Base-by-base conservation (phyloP, 2,329 filamentous ascomycete species). In the Hypoxylon sp. region DNA sequence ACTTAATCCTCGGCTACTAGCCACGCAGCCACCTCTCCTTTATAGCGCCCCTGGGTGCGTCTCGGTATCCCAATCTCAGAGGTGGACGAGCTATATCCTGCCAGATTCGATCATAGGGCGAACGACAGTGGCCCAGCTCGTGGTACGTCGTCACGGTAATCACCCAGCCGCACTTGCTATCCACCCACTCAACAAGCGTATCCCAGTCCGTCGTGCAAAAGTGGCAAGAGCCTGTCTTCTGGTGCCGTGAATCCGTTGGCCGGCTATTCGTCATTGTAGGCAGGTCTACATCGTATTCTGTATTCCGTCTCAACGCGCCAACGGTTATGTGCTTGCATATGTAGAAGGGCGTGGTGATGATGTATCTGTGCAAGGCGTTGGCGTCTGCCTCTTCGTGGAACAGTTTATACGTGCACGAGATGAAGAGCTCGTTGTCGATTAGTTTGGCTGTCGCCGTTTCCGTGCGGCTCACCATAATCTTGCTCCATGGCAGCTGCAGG, bases 161-260 rank as follows among this genome's bases (percentile, higher is more conserved):
- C 31, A 50, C 25, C 51, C 51, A 50, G 14, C 51, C 60, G 33
- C 49, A 6, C 30, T 6, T 2, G 6, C 17, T n/a, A 22, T 14
- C 14, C 10, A 44, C 27, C 51, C 42, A 63, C 22, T 51, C 44
- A 4, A 63, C 11, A n/a, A 51, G 50, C 25, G 7, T 10, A n/a
- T 63, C 60, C 51, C 51, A 56, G 22, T 63, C 60, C 6, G 51
- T 56, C 7, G 42, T 22, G 35, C 60, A 56, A 8, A 22, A 50
- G 2, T 8, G 40, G 20, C 60, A 56, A 2, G 42, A 57, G 6
- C 42, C 60, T 14, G 60, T 42, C 5, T 13, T 17, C n/a, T 20
- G 33, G 44, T 50, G 44, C 2, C 14, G 14, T 3, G 22, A 20
- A 3, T 50, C 31, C n/a, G 2, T n/a, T 3, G 31, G 1, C 17